Conservation (phyloP, 352 stramenopile species). For the Aphanomyces euteiches region DNA sequence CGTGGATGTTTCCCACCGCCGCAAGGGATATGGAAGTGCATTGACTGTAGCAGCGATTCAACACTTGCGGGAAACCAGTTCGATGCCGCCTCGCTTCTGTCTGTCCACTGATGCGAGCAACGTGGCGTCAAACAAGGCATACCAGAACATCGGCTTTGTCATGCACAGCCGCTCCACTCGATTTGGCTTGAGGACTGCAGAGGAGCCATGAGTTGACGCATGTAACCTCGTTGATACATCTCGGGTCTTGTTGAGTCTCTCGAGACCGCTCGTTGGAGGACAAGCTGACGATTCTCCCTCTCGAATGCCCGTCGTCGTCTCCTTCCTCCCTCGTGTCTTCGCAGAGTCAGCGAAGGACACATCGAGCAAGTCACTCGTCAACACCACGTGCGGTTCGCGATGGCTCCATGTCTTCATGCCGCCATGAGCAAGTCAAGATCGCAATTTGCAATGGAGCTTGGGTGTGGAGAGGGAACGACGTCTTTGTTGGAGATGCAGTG, state of each 20-base stretch:
- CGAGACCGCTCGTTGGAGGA: neutral
- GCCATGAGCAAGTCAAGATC: too few relatives aligned
- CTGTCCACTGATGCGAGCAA: constrained; percentile 1
- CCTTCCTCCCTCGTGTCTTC: too few relatives aligned
- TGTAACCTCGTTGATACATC: neutral
- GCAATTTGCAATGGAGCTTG: too few relatives aligned
- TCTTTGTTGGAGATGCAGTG: too few relatives aligned
- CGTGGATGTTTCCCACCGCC: neutral
- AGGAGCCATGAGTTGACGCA: neutral
- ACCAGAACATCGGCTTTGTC: constrained; percentile 2
- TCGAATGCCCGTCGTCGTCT: neutral
- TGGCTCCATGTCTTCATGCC: too few relatives aligned
- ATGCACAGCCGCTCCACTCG: neutral
- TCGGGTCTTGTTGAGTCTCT: neutral
- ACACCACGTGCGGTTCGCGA: too few relatives aligned
- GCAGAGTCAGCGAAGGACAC: too few relatives aligned
- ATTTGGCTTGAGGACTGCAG: neutral
- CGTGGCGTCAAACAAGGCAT: constrained; percentile 10
- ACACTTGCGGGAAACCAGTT: neutral
- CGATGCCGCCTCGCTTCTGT: neutral
- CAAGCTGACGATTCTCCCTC: neutral
- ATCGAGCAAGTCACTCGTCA: too few relatives aligned
- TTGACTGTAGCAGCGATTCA: constrained; percentile 3
- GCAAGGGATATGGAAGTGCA: constrained; percentile 14
- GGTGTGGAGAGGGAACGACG: too few relatives aligned